phyloP scores from a whole-genome alignment of 2,329 filamentous ascomycete species.

The Boeremia exigua region DNA sequence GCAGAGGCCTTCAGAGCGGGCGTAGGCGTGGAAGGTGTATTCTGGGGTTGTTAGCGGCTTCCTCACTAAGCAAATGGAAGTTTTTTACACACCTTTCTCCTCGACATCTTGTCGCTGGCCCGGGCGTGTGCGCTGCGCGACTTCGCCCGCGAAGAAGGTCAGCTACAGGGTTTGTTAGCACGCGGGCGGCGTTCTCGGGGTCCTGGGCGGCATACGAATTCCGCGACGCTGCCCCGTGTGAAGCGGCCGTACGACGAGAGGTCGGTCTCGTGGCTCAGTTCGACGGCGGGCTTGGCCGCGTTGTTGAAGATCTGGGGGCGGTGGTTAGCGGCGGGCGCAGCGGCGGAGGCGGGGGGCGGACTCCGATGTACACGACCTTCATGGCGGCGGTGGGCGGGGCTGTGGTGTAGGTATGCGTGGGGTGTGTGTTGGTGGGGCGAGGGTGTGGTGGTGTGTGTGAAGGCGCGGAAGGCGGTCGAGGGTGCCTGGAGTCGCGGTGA shows the following conservation, averaged over 20 bases:
- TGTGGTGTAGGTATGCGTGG: no score
- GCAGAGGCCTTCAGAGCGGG: conserved; percentile 54
- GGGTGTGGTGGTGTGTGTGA: background rate
- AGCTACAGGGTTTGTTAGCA: conserved; percentile 58
- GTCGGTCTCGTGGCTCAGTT: conserved; percentile 79
- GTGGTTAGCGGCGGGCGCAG: conserved; percentile 18
- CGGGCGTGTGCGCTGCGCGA: conserved; percentile 83
- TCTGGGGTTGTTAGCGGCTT: conserved; percentile 51
- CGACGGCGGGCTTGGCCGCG: conserved; percentile 73
- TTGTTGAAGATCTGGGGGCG: conserved; percentile 76
- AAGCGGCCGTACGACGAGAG: conserved; percentile 81
- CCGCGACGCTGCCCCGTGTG: conserved; percentile 59
- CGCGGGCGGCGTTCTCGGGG: background rate
- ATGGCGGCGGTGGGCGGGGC: conserved; percentile 58
- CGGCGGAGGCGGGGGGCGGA: conserved; percentile 55
- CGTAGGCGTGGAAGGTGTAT: conserved; percentile 64
- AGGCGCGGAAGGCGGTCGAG: no score
- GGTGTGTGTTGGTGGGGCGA: background rate
- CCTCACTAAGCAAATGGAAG: no score
- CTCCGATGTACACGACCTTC: conserved; percentile 89
- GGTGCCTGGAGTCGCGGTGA: conserved; percentile 10
- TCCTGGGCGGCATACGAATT: conserved; percentile 38
- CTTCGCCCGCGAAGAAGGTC: conserved; percentile 83
- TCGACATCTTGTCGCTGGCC: conserved; percentile 86
- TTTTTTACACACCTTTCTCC: conserved; percentile 78